A percentile compares a stretch with the other conserved stretches of the same genome.
phyloP scores from a whole-genome alignment of 495 filamentous ascomycete species.

The Neurospora sp. region DNA sequence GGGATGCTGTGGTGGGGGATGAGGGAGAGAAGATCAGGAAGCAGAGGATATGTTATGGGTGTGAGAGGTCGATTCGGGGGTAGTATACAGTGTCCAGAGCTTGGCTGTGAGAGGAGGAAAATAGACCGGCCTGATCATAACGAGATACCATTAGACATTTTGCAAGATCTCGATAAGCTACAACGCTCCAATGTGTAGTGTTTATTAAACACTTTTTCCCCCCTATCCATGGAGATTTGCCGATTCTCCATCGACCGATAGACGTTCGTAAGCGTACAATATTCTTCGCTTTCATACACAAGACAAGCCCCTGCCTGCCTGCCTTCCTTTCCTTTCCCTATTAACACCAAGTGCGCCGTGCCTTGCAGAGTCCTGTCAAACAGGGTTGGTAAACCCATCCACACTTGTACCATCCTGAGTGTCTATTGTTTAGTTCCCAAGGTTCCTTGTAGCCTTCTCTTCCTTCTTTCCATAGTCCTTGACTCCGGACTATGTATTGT shows the following conservation, averaged over 20 bases:
- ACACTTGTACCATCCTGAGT: not conserved
- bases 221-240: not conserved
- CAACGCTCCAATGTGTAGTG: not conserved
- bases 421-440: not conserved
- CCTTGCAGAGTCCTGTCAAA: not conserved
- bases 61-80: slow-evolving; percentile 36
- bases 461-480: not conserved
- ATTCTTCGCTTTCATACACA: not conserved
- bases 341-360: not conserved
- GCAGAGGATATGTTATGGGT: slow-evolving; percentile 41
- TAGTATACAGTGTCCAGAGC: not conserved
- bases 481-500: not conserved
- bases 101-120: not conserved
- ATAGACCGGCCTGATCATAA: not conserved
- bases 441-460: not conserved
- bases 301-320: not conserved
- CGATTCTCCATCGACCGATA: not conserved
- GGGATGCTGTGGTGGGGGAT: not conserved
- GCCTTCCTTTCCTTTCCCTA: not conserved
- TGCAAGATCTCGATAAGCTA: not conserved
- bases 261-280: not conserved
- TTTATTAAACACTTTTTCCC: not conserved
- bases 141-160: not conserved
- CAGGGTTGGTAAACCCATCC: not conserved
- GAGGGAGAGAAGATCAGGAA: slow-evolving; percentile 1